Conservation (phyloP, 2,329 filamentous ascomycete species). For the Colletotrichum sp. region DNA sequence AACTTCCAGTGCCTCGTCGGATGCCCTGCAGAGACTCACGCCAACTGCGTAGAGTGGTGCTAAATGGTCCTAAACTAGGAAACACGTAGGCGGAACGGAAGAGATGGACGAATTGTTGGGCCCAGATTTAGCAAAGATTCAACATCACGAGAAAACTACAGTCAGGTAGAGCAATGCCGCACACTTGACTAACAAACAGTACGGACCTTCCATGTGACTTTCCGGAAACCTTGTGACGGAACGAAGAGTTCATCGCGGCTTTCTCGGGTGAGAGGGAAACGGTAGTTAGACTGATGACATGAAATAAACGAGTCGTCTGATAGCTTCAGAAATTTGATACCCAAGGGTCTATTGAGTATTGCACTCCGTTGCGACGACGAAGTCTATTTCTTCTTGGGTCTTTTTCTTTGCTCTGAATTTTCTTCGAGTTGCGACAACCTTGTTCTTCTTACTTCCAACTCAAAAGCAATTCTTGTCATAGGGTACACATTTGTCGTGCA, state of each 20-base stretch:
- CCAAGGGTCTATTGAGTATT: neutral
- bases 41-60: neutral
- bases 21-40: neutral
- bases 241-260: neutral
- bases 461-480: too few species aligned
- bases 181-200: neutral
- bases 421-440: too few species aligned
- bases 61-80: neutral
- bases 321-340: too few species aligned
- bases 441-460: too few species aligned
- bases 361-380: neutral
- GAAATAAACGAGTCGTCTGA: neutral
- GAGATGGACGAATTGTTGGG: neutral
- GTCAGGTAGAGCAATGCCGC: neutral
- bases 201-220: neutral
- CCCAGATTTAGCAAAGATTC: neutral
- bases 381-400: neutral
- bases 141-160: neutral
- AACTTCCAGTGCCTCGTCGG: neutral
- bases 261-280: neutral
- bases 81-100: neutral
- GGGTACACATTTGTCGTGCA: rapidly evolving
- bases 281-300: neutral
- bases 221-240: neutral
- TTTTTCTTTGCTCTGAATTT: too few species aligned